These are phyloP conservation scores for Pestalotiopsis fici DNA, from an alignment of 2,329 filamentous ascomycete species.

Conservation along the genomic window DNA sequence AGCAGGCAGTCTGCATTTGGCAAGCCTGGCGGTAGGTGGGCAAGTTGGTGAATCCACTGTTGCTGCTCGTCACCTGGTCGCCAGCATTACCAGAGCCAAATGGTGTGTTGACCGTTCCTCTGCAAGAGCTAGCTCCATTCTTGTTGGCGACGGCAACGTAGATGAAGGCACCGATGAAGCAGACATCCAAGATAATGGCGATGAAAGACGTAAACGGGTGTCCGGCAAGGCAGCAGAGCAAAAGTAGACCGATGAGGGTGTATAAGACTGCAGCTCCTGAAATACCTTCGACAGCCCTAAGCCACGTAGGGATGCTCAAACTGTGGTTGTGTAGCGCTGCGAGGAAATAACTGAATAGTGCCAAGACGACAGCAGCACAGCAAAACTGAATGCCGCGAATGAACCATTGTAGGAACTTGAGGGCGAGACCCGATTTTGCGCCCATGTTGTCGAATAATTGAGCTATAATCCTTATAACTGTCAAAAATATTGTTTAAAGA, in stretches of 20 bases:
- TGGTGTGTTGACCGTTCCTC: slow-evolving; percentile 60
- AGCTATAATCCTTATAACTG: not conserved
- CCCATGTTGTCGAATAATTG: slow-evolving; percentile 50
- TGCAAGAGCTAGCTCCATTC: slow-evolving; percentile 67
- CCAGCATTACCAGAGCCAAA: slow-evolving; percentile 65
- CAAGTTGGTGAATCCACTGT: slow-evolving; percentile 49
- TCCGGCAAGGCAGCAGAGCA: slow-evolving; percentile 81
- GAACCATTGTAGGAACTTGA: slow-evolving; percentile 70
- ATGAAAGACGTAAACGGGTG: slow-evolving; percentile 71
- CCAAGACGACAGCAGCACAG: slow-evolving; percentile 73
- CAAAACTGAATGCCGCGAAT: slow-evolving; percentile 75
- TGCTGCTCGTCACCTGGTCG: slow-evolving; percentile 46
- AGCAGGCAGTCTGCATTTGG: slow-evolving; percentile 72
- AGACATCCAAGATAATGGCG: slow-evolving; percentile 74
- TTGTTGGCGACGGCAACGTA: slow-evolving; percentile 79
- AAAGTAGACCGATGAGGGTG: slow-evolving; percentile 67
- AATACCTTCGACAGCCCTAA: slow-evolving; percentile 77
- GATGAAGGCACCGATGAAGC: slow-evolving; percentile 76
- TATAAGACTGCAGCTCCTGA: slow-evolving; percentile 76
- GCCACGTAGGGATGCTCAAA: slow-evolving; percentile 61
- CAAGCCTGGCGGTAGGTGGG: slow-evolving; percentile 61
- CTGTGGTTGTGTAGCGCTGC: slow-evolving; percentile 68
- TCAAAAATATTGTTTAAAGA: not conserved
- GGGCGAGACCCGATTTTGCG: slow-evolving; percentile 55
- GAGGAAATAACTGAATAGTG: slow-evolving; percentile 84